Evolutionary conservation across 306 rosid genomes (phyloP), one percentile per base, ranked within the genome.

Genomic region (Vigna radiata): DNA sequence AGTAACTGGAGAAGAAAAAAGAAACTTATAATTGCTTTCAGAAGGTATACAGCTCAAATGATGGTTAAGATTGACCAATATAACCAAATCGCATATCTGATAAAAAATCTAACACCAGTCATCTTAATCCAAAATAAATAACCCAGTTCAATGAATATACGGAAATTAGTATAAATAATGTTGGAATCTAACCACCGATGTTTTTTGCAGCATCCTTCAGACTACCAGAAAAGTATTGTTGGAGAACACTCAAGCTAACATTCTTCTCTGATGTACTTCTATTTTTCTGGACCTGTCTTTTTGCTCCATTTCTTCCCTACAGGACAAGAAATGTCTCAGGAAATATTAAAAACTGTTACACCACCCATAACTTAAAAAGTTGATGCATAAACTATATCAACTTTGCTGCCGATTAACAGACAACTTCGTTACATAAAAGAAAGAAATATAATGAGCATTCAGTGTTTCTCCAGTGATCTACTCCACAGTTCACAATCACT

Each of bases 161-260:
- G 64, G 33, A 83, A 81, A 77, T 49, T 63, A 55, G 59, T 43
- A 72, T 52, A 73, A 19, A 85, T 67, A 81, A 67, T 4, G 66
- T 46, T 25, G 71, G 70, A 77, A 56, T 62, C 92, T 83, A 83
- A 93, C 98, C 98, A 39, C 96, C 98, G 68, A 91, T 87, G 78
- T 88, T 85, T 80, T 86, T 94, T 72, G 98, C 97, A 36, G 98
- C 98, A 77, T 94, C 96, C 96, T 90, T 94, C 63, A 94, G 91
- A 79, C 96, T 91, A 62, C 98, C 97, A 75, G 97, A 91, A 80
- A 94, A 94, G 83, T 94, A 84, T 70, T 86, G 98, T 70, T 88
- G 97, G 63, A 94, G 96, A 70, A 94, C 94, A 62, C 85, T 85
- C 85, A 91, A 87, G 87, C 97, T 91, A 86, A 93, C 92, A 72